phyloP scores from a whole-genome alignment of 78 protist genomes.

The Dictyostelium intermedium region DNA sequence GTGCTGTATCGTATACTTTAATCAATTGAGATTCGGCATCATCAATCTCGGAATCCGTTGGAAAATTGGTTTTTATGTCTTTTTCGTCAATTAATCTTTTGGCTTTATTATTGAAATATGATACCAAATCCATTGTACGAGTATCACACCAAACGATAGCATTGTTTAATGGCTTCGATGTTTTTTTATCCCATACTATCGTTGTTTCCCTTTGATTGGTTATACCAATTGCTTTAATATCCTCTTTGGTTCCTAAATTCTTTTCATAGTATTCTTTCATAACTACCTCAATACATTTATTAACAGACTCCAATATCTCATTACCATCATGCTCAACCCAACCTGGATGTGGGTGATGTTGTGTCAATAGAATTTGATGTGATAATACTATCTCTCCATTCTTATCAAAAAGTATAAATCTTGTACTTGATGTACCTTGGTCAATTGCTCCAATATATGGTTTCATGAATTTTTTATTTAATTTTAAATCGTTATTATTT shows the following conservation, averaged over 20 bases:
- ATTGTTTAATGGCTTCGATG: constrained; percentile 93
- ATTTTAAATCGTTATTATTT: background rate
- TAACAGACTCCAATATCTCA: constrained; percentile 74
- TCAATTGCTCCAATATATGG: constrained; percentile 89
- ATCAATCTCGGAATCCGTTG: background rate
- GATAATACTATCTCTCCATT: background rate
- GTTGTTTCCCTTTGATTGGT: constrained; percentile 98
- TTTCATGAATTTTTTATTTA: background rate
- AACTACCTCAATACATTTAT: constrained; percentile 62
- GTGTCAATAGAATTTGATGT: constrained; percentile 68
- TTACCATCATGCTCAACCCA: constrained; percentile 96
- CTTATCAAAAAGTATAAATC: constrained; percentile 88
- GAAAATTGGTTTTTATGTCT: background rate
- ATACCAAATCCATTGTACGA: constrained; percentile 26
- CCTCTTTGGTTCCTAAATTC: background rate
- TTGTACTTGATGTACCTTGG: constrained; percentile 96
- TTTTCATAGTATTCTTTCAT: background rate
- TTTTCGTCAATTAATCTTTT: background rate
- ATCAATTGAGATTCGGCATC: background rate
- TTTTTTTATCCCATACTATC: constrained; percentile 94
- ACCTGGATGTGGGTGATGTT: constrained; percentile 83
- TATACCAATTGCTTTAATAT: constrained; percentile 90
- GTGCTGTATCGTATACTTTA: background rate
- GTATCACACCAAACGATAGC: constrained; percentile 88
- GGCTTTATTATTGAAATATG: constrained; percentile 27